Base-by-base conservation (phyloP, 495 filamentous ascomycete species). In the Chlorociboria aeruginascens region DNA sequence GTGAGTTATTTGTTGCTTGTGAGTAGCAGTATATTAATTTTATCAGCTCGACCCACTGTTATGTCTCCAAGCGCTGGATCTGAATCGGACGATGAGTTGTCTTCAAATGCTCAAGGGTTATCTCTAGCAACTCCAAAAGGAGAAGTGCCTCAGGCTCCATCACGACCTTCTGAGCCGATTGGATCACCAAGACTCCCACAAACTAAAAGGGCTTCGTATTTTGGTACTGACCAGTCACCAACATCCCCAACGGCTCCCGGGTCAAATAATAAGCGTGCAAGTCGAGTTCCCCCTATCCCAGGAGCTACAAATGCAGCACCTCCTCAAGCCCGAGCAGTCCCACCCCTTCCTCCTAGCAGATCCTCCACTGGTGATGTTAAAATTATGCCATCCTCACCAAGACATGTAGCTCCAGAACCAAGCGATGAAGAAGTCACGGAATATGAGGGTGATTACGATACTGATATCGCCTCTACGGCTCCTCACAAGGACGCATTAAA, bases 361-460 rank as follows among this genome's bases (percentile, higher is more conserved):
- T 71, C 74, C 40, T 75, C 77, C 3, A 83, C 83, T 16, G 69
- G 70, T 35, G 76, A 87, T 50, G 68, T 65, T 45, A 64, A 71
- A 60, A 57, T 43, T 54, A 53, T 43, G 53, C 57, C 39, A 55
- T 61, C 63, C 12, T 55, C 68, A 20, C 20, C 20, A 25, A 47
- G 61, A 58, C 52, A 55, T 6, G 62, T 66, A 46, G 63, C 63
- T 20, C 66, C 71, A 34, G 74, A 79, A 29, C 83, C 86, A 35
- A 83, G 74, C 13, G 86, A 89, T 16, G 76, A 72, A 55, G 89
- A 92, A 59, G 70, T 86, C 32, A 94, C 86, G 2, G 92, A 96
- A 63, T 97, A 97, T 60, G 92, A 98, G 62, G 92, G 89, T 14
- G 92, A 97, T 60, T 97, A 98, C 61, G 92, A 97, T 55, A 98